Percentiles rank a stretch among this genome's conserved stretches.
These are phyloP conservation scores for Thuidium tamariscinum DNA, from an alignment of 225 moss, liverwort and hornwort genomes.

Conservation along the genomic window DNA sequence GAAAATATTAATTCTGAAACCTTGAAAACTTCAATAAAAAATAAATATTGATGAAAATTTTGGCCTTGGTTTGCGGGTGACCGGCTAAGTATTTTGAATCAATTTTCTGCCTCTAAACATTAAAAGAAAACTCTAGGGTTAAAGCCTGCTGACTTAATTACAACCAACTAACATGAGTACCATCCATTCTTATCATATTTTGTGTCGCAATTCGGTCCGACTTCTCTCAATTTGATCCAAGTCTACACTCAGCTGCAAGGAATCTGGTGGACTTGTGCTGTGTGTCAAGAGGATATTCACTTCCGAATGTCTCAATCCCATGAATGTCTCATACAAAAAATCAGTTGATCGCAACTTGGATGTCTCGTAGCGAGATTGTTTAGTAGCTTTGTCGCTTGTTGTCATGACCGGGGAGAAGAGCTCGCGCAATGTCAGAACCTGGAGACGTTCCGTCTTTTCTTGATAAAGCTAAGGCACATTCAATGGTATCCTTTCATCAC, in stretches of 20 bases:
- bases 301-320: background rate
- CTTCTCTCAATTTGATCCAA: background rate
- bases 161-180: background rate
- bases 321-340: background rate
- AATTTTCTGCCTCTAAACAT: background rate
- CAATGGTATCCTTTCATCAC: background rate
- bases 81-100: background rate
- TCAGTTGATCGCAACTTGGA: background rate
- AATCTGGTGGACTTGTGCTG: background rate
- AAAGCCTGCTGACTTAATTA: background rate
- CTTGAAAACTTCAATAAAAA: background rate
- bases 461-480: background rate
- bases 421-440: background rate
- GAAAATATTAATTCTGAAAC: too few relatives aligned
- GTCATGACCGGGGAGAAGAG: background rate
- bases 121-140: background rate
- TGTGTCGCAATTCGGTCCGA: background rate
- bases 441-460: background rate
- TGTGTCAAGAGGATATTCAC: background rate
- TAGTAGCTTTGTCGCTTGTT: background rate
- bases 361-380: background rate
- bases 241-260: too few relatives aligned
- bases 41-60: background rate
- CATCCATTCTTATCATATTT: background rate
- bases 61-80: rapidly evolving